phyloP scores from a whole-genome alignment of 306 rosid species.

The Dalbergia oliveri region DNA sequence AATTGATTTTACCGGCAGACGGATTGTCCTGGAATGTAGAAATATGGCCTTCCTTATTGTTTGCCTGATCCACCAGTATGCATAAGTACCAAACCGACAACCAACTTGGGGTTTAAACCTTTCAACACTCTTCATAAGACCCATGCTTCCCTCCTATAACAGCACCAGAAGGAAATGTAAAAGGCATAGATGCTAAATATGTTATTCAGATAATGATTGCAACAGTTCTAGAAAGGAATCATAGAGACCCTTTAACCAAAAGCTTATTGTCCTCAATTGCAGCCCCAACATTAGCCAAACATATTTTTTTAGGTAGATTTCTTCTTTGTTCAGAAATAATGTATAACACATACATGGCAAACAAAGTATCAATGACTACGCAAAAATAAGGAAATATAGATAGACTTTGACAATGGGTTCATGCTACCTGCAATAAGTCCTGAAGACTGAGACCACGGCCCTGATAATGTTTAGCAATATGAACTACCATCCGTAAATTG shows the following conservation, averaged over 20 bases:
- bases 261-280: neutral
- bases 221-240: slow-evolving; percentile 19
- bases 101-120: slow-evolving; percentile 89
- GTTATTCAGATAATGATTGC: slow-evolving; percentile 17
- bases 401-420: slow-evolving; percentile 16
- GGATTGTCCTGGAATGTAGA: slow-evolving; percentile 88
- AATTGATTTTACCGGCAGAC: slow-evolving; percentile 72
- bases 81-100: slow-evolving; percentile 86
- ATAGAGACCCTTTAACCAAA: slow-evolving; percentile 26
- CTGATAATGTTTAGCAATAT: slow-evolving; percentile 86
- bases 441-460: slow-evolving; percentile 89
- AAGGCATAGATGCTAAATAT: slow-evolving; percentile 31
- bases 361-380: slow-evolving; percentile 10
- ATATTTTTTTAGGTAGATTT: slow-evolving; percentile 21
- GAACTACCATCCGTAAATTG: slow-evolving; percentile 91
- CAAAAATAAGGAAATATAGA: slow-evolving; percentile 27
- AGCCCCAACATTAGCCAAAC: slow-evolving; percentile 24
- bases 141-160: slow-evolving; percentile 87
- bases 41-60: slow-evolving; percentile 78
- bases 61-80: slow-evolving; percentile 98
- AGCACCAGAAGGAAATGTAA: slow-evolving; percentile 42
- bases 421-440: slow-evolving; percentile 89
- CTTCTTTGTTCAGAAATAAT: slow-evolving; percentile 31
- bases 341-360: slow-evolving; percentile 10
- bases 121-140: slow-evolving; percentile 86